phyloP scores from a whole-genome alignment of 169 alveolate genomes.

The Plasmodium berghei region DNA sequence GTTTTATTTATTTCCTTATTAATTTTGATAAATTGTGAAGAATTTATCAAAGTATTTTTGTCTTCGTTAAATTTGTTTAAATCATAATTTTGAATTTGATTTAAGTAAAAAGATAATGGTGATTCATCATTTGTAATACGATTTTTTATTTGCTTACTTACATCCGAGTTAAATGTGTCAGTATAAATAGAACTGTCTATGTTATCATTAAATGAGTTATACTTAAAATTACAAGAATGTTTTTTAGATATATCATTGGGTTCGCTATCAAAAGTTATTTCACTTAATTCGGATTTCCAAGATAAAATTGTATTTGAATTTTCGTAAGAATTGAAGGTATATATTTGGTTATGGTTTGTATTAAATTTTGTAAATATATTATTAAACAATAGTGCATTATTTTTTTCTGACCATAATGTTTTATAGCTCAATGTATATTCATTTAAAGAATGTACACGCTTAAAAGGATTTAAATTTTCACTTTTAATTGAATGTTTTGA shows the following conservation, averaged over 20 bases:
- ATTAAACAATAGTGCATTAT: neutral
- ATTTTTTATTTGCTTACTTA: neutral
- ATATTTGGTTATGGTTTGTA: constrained; percentile 4
- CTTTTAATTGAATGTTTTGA: constrained; percentile 38
- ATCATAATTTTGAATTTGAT: neutral
- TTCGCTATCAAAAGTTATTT: constrained; percentile 1
- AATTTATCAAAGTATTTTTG: neutral
- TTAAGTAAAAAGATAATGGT: constrained; percentile 27
- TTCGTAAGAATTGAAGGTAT: neutral
- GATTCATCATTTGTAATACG: constrained; percentile 11
- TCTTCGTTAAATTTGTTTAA: neutral
- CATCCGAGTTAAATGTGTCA: too few relatives aligned
- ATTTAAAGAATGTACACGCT: constrained; percentile 30
- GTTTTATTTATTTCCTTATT: constrained; percentile 4
- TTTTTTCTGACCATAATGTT: constrained; percentile 3
- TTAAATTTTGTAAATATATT: constrained; percentile 45
- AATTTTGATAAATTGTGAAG: neutral
- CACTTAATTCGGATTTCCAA: neutral
- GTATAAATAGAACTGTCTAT: neutral
- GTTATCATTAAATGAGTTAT: neutral
- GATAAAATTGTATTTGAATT: constrained; percentile 19
- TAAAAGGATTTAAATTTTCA: constrained; percentile 25
- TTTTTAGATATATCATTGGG: neutral
- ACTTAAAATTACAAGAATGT: neutral
- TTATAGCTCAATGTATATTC: constrained; percentile 40